Evolutionary conservation across 2,329 filamentous ascomycete species (phyloP), one percentile per base, ranked within the genome.

Genomic region (Aspergillus texensis): DNA sequence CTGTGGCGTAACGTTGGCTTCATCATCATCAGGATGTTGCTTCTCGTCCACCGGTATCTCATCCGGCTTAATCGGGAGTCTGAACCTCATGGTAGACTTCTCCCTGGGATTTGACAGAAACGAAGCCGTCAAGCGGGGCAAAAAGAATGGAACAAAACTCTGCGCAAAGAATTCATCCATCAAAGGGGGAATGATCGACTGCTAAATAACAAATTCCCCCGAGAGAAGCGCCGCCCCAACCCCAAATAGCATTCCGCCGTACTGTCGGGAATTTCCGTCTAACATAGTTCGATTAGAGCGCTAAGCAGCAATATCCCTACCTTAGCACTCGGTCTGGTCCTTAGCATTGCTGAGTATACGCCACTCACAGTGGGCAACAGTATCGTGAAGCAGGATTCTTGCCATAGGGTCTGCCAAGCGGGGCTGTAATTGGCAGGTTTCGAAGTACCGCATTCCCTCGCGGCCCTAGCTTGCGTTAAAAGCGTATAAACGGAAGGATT

Each of bases 11-110:
- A 26, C 8, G 14, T 54, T 32, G 19, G 52, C 45, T 52, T 62
- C 60, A 36, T 39, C 60, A 36, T 55, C 53, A 28, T 54, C 10
- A 36, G 34, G n/a, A 4, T 62, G 58, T 4, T 24, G 32, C 34
- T 62, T 39, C 54, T 57, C 60, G 6, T 45, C 36, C 19, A 62
- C 54, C 34, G 45, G 60, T 26, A 62, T 43, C 43, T 62, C 60
- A 34, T 62, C 45, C 16, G 60, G 45, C 34, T 50, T 62, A 21
- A 62, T n/a, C 11, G 54, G 34, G n/a, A 55, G 45, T 48, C 57
- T n/a, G 30, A 54, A 54, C 30, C 36, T 36, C 52, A 54, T 54
- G 52, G 8, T 36, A 36, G 46, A 19, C 30, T 54, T 24, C 11
- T 19, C 19, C 30, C 52, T 36, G 19, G 14, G 30, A 10, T 5